A percentile compares a stretch with the other conserved stretches of the same genome.
These are phyloP conservation scores for Fallopia convolvulus DNA, from an alignment of 148 eudicot genomes.

Conservation along the genomic window DNA sequence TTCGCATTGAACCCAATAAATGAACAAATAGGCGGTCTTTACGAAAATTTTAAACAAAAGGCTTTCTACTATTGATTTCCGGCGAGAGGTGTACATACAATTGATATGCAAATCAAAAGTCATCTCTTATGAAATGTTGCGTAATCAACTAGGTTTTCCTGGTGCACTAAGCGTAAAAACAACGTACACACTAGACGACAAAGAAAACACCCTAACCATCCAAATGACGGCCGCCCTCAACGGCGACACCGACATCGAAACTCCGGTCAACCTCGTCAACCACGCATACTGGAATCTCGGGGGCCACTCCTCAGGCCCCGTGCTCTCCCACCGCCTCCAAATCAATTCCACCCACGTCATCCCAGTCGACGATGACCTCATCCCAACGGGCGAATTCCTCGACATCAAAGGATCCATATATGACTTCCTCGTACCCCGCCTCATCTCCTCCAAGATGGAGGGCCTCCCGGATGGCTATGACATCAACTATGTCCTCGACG, in stretches of 20 bases:
- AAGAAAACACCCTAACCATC: slow-evolving; percentile 8
- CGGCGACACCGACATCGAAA: not conserved
- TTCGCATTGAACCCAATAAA: too few species aligned
- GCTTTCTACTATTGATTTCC: too few species aligned
- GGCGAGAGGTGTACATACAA: too few species aligned
- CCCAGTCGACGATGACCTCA: not conserved
- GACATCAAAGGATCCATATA: not conserved
- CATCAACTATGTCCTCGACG: slow-evolving; percentile 9
- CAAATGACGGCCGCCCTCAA: not conserved
- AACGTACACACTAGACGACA: not conserved
- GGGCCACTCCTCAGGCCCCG: not conserved
- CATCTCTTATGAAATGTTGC: too few species aligned
- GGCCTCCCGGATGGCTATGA: slow-evolving; percentile 9
- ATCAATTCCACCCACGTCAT: not conserved
- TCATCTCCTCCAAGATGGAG: not conserved
- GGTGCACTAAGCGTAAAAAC: not conserved
- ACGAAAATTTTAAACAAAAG: too few species aligned
- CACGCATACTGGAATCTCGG: slow-evolving; percentile 14
- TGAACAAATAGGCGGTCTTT: too few species aligned
- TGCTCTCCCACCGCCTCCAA: slow-evolving; percentile 4
- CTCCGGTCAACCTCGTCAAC: slow-evolving; percentile 12
- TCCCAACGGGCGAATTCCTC: not conserved
- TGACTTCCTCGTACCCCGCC: not conserved
- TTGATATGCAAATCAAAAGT: too few species aligned
- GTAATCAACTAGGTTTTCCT: not conserved